Evolutionary conservation across 2,329 filamentous ascomycete genomes (phyloP).

Genomic region (Pseudogymnoascus sp.): DNA sequence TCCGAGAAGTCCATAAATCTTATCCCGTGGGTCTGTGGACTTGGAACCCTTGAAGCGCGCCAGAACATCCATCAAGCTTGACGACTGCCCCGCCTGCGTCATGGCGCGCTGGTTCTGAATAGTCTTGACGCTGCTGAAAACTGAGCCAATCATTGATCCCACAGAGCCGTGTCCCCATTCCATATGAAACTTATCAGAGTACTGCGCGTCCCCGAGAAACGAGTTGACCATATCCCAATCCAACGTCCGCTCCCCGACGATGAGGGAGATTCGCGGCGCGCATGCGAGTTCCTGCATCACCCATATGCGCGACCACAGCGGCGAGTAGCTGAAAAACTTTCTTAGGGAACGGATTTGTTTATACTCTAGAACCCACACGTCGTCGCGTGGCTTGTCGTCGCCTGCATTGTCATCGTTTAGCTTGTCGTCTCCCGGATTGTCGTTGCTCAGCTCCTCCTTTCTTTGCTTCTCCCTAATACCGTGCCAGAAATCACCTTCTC

Average conservation of each 20-base stretch:
- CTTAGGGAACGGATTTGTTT: background rate
- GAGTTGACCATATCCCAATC: slow-evolving; percentile 14
- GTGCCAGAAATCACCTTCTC: background rate
- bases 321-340: background rate
- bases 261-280: slow-evolving; percentile 14
- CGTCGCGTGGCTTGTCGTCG: background rate
- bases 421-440: too few species aligned
- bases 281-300: slow-evolving; percentile 16
- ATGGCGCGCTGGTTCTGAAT: slow-evolving; percentile 3
- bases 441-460: too few species aligned
- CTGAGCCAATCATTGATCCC: background rate
- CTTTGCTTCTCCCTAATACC: too few species aligned
- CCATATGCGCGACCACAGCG: slow-evolving; percentile 15
- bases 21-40: slow-evolving; percentile 17
- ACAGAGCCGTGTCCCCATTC: background rate
- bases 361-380: background rate
- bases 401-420: too few species aligned
- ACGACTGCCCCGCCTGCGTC: background rate
- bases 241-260: slow-evolving; percentile 2
- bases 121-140: slow-evolving; percentile 1
- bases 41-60: slow-evolving; percentile 14
- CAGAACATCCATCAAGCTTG: slow-evolving; percentile 17
- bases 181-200: slow-evolving; percentile 9
- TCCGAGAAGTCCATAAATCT: slow-evolving; percentile 18
- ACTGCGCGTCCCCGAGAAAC: background rate